Conservation (phyloP, 306 rosid species). For the Psophocarpus tetragonolobus region DNA sequence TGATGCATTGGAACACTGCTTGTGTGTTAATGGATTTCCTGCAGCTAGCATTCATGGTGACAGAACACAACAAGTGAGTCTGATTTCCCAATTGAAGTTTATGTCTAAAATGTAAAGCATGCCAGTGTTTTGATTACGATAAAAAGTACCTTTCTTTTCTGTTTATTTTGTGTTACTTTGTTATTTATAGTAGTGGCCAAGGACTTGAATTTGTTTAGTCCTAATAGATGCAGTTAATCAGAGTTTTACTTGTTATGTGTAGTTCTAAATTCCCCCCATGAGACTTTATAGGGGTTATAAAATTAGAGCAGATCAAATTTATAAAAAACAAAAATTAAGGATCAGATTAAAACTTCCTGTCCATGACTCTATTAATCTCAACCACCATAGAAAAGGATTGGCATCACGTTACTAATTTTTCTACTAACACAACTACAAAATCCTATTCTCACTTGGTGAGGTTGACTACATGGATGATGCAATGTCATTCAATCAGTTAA, state of each 20-base stretch:
- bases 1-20: conserved; percentile 88
- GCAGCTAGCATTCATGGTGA: conserved; percentile 98
- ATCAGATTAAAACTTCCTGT: background rate
- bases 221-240: background rate
- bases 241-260: background rate
- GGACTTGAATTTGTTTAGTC: conserved; percentile 5
- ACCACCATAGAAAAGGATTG: background rate
- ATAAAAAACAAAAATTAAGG: background rate
- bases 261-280: background rate
- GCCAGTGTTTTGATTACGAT: conserved; percentile 10
- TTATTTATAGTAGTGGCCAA: background rate
- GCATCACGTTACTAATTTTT: background rate
- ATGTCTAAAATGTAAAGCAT: background rate
- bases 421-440: background rate
- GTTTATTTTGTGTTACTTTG: conserved; percentile 4
- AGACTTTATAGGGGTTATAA: background rate
- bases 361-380: background rate
- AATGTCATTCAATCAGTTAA: too few species aligned
- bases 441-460: background rate
- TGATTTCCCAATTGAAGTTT: conserved; percentile 1
- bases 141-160: background rate
- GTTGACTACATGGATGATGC: background rate
- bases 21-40: conserved; percentile 83
- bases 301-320: conserved; percentile 3
- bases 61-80: conserved; percentile 84